Base-by-base conservation (phyloP, 1,284 basidiomycete genomes). In the Cutaneotrichosporon cavernicola region DNA sequence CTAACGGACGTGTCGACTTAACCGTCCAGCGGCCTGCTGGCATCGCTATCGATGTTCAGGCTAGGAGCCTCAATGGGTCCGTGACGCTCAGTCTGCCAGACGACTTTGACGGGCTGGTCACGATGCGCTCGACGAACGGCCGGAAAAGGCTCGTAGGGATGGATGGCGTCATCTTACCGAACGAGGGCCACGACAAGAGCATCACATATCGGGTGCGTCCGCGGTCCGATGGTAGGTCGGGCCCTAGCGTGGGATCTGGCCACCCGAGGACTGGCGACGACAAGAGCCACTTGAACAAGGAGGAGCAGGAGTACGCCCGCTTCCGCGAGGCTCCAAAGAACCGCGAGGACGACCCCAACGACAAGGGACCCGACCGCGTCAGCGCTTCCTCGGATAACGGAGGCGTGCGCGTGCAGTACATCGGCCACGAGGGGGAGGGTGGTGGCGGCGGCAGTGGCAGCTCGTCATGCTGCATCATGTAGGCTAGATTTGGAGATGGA, bases 21-120 rank as follows among this genome's bases (percentile, higher is more conserved):
- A 21, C 30, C 8, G 38, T 61, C 7, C 26, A 40, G 18, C 51
- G 51, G 16, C 40, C 38, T 16, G 36, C 36, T 10, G 36, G 36
- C 13, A 51, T 13, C 14, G 14, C 50, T 5, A 9, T 55, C n/a
- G 7, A 43, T n/a, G 40, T 34, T 18, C 18, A 18, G 36, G 38
- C 36, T 5, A 34, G 18, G 10, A 40, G 38, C n/a, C 47, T 34
- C 22, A 61, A 61, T 40, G 60, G 60, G 10, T 30, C 9, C 32
- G 16, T 60, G 26, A 21, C 5, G 22, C 8, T 34, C n/a, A 10
- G 6, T 11, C 11, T 61, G 18, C 60, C 60, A 31, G 22, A 40
- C 22, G 60, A 61, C 60, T 61, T 61, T 61, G 60, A 61, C 13
- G 60, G 60, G 30, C 30, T 61, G 6, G 18, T 61, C 5, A n/a